Percentiles rank a stretch among this genome's conserved stretches.
Conservation (phyloP, 2,329 filamentous ascomycete species). For the Didymella keratinophila region DNA sequence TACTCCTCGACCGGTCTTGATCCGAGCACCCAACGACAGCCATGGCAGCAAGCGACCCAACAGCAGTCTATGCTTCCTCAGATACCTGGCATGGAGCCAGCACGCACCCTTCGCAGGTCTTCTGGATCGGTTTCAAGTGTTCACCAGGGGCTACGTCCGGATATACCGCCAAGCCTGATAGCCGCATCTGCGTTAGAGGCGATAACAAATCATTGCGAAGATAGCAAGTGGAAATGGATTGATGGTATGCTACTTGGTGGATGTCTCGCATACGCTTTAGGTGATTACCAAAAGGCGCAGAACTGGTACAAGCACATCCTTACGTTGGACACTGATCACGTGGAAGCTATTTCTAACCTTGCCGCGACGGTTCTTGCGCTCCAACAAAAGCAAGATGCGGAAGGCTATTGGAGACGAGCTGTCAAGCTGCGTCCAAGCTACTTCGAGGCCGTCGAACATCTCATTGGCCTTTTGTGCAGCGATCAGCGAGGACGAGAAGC, state of each 20-base stretch:
- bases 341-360: constrained; percentile 92
- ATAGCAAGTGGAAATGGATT: constrained; percentile 69
- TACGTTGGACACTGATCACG: constrained; percentile 69
- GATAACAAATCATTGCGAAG: constrained; percentile 49
- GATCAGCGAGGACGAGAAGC: constrained; percentile 84
- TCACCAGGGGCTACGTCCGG: constrained; percentile 38
- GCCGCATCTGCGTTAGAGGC: constrained; percentile 49
- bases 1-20: constrained; percentile 36
- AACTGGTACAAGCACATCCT: constrained; percentile 77
- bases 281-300: constrained; percentile 79
- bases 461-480: constrained; percentile 85
- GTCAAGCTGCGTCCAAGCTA: constrained; percentile 84
- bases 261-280: constrained; percentile 89
- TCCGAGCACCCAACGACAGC: constrained; percentile 27
- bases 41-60: constrained; percentile 37
- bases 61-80: constrained; percentile 36
- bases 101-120: constrained; percentile 44
- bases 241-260: constrained; percentile 92
- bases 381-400: constrained; percentile 81
- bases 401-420: constrained; percentile 84
- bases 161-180: constrained; percentile 45
- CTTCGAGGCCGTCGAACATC: constrained; percentile 93
- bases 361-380: constrained; percentile 89
- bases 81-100: constrained; percentile 35
- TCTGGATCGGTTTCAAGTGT: constrained; percentile 45